Percentiles rank a stretch among this genome's conserved stretches.
Evolutionary conservation across 768 basidiomycete species (phyloP).

Genomic region (Russula brevipes): DNA sequence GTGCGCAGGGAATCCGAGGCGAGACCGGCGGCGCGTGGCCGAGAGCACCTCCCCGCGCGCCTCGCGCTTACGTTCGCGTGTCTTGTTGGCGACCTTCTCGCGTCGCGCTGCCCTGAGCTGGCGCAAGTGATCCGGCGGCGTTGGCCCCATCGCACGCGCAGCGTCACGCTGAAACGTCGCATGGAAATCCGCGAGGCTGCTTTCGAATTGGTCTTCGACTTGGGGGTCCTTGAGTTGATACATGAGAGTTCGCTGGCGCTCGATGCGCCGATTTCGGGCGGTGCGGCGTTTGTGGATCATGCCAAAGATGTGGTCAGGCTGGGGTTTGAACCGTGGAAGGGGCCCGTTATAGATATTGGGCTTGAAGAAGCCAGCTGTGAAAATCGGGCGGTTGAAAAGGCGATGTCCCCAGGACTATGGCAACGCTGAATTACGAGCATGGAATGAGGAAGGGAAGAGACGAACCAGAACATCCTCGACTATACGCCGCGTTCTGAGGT

Average conservation of each 20-base stretch:
- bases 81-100: slow-evolving; percentile 60
- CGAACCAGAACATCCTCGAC: slow-evolving; percentile 51
- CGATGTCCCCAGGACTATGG: slow-evolving; percentile 52
- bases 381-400: slow-evolving; percentile 54
- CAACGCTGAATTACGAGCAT: slow-evolving; percentile 1
- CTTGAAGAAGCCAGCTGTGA: slow-evolving; percentile 68
- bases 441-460: not conserved
- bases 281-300: slow-evolving; percentile 56
- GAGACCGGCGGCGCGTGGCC: slow-evolving; percentile 43
- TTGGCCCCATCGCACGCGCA: slow-evolving; percentile 40
- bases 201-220: slow-evolving; percentile 40
- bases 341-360: slow-evolving; percentile 61
- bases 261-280: slow-evolving; percentile 44
- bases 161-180: slow-evolving; percentile 38
- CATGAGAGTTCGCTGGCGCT: slow-evolving; percentile 32
- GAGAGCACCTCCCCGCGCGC: slow-evolving; percentile 55
- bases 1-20: slow-evolving; percentile 60
- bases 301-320: slow-evolving; percentile 63
- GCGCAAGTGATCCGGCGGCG: slow-evolving; percentile 45
- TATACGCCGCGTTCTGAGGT: slow-evolving; percentile 43
- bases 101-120: slow-evolving; percentile 51
- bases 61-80: slow-evolving; percentile 55
- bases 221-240: slow-evolving; percentile 35
- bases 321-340: slow-evolving; percentile 74
- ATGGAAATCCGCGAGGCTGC: slow-evolving; percentile 30